Conservation (phyloP, 176 grass and related monocot genomes). For the Eragrostis curvula region DNA sequence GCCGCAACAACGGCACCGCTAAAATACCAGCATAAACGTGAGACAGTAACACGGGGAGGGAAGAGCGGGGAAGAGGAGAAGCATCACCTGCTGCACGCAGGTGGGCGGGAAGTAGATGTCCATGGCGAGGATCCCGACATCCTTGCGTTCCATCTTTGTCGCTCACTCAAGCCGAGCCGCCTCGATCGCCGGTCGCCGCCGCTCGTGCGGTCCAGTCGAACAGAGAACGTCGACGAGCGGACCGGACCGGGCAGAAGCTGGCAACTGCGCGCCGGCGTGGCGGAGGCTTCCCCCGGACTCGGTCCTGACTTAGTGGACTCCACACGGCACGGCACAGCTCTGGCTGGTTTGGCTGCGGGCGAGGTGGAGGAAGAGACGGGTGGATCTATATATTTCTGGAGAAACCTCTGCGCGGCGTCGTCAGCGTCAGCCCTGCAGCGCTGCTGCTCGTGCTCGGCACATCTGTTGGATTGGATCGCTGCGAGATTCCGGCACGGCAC, state of each 20-base stretch:
- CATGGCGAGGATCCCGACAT: slow-evolving; percentile 91
- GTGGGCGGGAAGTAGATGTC: slow-evolving; percentile 88
- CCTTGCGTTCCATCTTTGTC: slow-evolving; percentile 48
- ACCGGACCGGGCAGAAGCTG: neutral
- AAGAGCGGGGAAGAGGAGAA: neutral
- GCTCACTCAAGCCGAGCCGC: neutral
- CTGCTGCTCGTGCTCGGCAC: neutral
- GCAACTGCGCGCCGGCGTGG: neutral
- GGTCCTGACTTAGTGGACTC: slow-evolving; percentile 2
- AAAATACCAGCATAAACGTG: neutral
- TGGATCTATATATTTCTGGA: slow-evolving; percentile 4
- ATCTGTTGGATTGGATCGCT: neutral
- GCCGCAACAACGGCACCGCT: neutral
- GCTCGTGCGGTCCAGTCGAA: neutral
- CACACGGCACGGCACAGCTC: neutral
- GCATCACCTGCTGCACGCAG: slow-evolving; percentile 72
- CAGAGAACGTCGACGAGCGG: slow-evolving; percentile 8
- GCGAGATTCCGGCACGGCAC: slow-evolving; percentile 29
- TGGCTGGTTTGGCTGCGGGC: slow-evolving; percentile 15
- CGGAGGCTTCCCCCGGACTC: neutral
- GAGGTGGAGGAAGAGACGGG: neutral
- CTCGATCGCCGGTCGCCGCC: neutral
- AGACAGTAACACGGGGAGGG: neutral
- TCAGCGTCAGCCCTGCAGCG: neutral
- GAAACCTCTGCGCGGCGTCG: neutral